Conservation (phyloP, 2,329 filamentous ascomycete genomes). For the Penicillium sp. region DNA sequence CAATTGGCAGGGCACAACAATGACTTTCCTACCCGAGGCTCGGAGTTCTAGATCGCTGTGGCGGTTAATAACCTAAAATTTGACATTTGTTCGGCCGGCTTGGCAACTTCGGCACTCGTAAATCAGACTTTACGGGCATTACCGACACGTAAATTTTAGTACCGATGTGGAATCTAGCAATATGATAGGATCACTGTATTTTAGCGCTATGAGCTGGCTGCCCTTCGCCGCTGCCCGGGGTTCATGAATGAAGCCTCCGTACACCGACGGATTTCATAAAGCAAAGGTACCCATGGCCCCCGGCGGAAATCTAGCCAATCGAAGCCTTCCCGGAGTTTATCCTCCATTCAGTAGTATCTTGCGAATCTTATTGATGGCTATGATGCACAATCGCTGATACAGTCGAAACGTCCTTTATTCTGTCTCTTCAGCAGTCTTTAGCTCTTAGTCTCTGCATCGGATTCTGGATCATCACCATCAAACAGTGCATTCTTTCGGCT, state of each 20-base stretch:
- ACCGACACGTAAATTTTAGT: background rate
- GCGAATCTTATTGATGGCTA: background rate
- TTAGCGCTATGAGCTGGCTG: background rate
- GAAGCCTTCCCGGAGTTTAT: background rate
- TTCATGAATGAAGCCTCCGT: background rate
- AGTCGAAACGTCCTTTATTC: no score
- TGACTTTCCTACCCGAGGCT: background rate
- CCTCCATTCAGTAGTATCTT: no score
- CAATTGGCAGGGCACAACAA: background rate
- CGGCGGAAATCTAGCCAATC: background rate
- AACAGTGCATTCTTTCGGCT: no score
- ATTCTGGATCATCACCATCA: no score
- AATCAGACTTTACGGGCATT: background rate
- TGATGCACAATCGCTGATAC: background rate
- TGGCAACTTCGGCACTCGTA: background rate
- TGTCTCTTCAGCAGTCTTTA: no score
- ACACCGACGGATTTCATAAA: background rate
- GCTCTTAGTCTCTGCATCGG: no score
- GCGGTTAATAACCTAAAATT: background rate
- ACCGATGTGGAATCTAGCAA: background rate
- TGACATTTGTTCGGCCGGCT: background rate
- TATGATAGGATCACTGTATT: background rate
- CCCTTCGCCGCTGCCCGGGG: background rate
- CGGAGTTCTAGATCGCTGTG: background rate
- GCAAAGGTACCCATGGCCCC: background rate